Base-by-base conservation (phyloP, 2,329 filamentous ascomycete species). In the Parascedosporium putredinis region DNA sequence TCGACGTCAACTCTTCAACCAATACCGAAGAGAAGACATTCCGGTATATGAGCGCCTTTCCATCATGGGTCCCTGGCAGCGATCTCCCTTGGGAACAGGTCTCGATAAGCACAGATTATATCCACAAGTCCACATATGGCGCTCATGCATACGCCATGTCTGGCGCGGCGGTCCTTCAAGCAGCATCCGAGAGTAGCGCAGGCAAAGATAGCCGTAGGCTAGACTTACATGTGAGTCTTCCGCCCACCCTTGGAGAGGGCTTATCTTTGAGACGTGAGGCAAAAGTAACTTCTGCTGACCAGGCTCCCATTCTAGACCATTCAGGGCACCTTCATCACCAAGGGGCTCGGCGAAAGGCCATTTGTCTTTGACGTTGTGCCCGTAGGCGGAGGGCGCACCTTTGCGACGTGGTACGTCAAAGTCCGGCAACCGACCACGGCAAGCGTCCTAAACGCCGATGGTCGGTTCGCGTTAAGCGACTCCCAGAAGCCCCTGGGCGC, bases 251-350 rank as follows among this genome's bases (percentile, higher is more conserved):
- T 4, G n/a, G 6, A 38, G 40, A 43, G 20, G 16, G 3, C 29
- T 14, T 31, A 31, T 31, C 27, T 31, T 31, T 12, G 12, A n/a
- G n/a, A n/a, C n/a, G n/a, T n/a, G n/a, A n/a, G n/a, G n/a, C n/a
- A n/a, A n/a, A n/a, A n/a, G n/a, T n/a, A n/a, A n/a, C n/a, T n/a
- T n/a, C n/a, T n/a, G n/a, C n/a, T n/a, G n/a, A n/a, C n/a, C n/a
- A n/a, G 18, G 45, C 29, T 16, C 31, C 24, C 14, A 50, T 49
- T 4, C 2, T 33, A 79, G 75, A 72, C 74, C 7, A 74, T 80
- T 20, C 73, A 78, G 55, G 76, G 75, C 7, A 75, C 70, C 56
- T 81, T 79, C 57, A 73, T 73, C 2, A 67, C 71, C 20, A 63
- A 65, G 0, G 76, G 73, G 4, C 58, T 64, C 4, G 51, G 58